A percentile compares a stretch with the other conserved stretches of the same genome.
Conservation (phyloP, 2,329 filamentous ascomycete species). For the Xylaria sp. region DNA sequence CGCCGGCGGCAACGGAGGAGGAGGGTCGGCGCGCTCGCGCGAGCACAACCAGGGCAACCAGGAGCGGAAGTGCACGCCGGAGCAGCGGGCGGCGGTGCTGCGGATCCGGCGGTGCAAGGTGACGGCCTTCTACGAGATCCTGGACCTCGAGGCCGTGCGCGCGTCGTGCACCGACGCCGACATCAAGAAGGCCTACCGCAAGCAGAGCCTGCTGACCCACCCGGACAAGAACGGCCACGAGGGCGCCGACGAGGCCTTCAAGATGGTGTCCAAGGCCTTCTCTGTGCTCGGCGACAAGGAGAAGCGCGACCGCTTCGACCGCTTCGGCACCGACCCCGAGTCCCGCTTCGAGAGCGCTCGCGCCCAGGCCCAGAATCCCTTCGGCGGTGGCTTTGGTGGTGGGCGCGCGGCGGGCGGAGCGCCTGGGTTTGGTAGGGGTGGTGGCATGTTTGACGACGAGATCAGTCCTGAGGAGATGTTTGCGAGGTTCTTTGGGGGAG, state of each 20-base stretch:
- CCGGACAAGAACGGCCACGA: slow-evolving; percentile 99
- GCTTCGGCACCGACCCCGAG: slow-evolving; percentile 92
- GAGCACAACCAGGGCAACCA: slow-evolving; percentile 82
- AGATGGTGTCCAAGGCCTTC: slow-evolving; percentile 95
- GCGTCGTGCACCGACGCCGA: slow-evolving; percentile 79
- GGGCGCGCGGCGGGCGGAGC: slow-evolving; percentile 54
- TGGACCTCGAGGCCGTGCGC: slow-evolving; percentile 71
- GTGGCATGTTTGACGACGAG: slow-evolving; percentile 84
- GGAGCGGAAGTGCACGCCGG: slow-evolving; percentile 81
- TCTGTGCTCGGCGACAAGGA: slow-evolving; percentile 92
- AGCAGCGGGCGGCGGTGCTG: slow-evolving; percentile 92
- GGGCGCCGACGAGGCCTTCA: slow-evolving; percentile 96
- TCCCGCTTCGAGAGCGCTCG: slow-evolving; percentile 78
- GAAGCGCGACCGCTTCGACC: slow-evolving; percentile 89
- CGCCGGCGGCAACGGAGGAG: slow-evolving; percentile 55
- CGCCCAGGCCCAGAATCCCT: slow-evolving; percentile 59
- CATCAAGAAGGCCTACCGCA: slow-evolving; percentile 98
- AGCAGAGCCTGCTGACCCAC: slow-evolving; percentile 92
- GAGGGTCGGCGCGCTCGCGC: slow-evolving; percentile 60
- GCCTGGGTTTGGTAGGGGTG: slow-evolving; percentile 60
- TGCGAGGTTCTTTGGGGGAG: slow-evolving; percentile 92
- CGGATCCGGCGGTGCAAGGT: slow-evolving; percentile 85
- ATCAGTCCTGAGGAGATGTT: slow-evolving; percentile 98
- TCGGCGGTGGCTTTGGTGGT: slow-evolving; percentile 52
- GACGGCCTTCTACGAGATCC: slow-evolving; percentile 96